These are phyloP conservation scores for Plectranthus barbatus DNA, from an alignment of 257 asterid genomes.

Conservation along the genomic window DNA sequence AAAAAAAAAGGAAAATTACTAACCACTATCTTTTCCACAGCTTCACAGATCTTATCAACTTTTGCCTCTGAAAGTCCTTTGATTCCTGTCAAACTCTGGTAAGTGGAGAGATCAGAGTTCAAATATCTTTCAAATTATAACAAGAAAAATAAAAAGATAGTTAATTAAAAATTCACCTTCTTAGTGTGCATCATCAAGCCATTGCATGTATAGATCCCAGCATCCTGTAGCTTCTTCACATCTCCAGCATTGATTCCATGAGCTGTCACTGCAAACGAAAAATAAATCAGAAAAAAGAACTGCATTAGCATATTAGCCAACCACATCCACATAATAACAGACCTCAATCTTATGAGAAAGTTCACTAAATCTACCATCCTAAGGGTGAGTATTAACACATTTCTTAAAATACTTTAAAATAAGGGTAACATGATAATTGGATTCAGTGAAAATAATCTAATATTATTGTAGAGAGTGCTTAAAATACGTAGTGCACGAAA, in stretches of 20 bases:
- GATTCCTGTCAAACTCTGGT: constrained; percentile 83
- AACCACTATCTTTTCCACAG: constrained; percentile 98
- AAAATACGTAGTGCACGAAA: background rate
- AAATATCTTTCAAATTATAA: constrained; percentile 1
- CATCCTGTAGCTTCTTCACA: constrained; percentile 97
- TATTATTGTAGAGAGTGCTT: background rate
- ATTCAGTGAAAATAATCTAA: background rate
- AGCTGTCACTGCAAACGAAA: constrained; percentile 53
- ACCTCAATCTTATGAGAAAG: too few species aligned
- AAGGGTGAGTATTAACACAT: too few species aligned
- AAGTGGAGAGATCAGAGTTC: background rate
- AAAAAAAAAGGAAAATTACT: constrained; percentile 14
- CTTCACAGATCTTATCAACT: constrained; percentile 97
- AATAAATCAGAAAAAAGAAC: background rate
- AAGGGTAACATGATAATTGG: background rate
- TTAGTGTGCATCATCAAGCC: constrained; percentile 99
- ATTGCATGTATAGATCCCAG: constrained; percentile 91
- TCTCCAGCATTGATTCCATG: constrained; percentile 99
- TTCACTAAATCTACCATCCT: too few species aligned
- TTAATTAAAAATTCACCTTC: constrained; percentile 43
- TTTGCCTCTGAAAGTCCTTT: constrained; percentile 98
- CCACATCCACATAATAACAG: background rate
- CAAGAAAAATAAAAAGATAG: background rate
- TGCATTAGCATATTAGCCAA: background rate
- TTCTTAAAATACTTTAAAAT: background rate